Conservation (phyloP, 1,284 basidiomycete species). For the Ganoderma sp. region DNA sequence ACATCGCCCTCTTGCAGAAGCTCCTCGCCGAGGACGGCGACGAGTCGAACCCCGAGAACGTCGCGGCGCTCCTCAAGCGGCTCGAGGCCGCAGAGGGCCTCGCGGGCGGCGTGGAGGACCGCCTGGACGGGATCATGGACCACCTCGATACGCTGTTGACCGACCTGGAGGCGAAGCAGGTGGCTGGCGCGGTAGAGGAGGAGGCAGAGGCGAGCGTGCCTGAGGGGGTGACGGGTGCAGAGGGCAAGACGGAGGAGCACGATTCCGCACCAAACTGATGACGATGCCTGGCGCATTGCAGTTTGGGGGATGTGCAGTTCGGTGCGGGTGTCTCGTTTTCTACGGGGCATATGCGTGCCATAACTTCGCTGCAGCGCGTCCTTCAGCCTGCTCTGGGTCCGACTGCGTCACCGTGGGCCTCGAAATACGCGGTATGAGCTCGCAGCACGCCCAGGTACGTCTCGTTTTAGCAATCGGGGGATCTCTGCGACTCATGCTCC, state of each 20-base stretch:
- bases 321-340: neutral
- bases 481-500: neutral
- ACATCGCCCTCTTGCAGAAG: slow-evolving; percentile 45
- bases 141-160: slow-evolving; percentile 61
- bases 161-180: slow-evolving; percentile 43
- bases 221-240: neutral
- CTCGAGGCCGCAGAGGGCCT: slow-evolving; percentile 60
- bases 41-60: slow-evolving; percentile 43
- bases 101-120: slow-evolving; percentile 61
- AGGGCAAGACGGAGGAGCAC: neutral
- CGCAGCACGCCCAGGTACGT: neutral
- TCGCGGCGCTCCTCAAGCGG: slow-evolving; percentile 49
- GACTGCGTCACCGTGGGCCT: no score
- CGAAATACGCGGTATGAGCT: neutral
- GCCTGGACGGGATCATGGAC: slow-evolving; percentile 60
- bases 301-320: neutral
- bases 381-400: neutral
- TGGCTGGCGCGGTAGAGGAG: neutral
- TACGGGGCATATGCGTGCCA: neutral
- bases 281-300: no score
- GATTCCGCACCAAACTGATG: no score
- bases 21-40: slow-evolving; percentile 45
- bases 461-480: neutral
- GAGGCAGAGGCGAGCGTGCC: neutral
- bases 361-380: neutral